Percentiles rank a stretch among this genome's conserved stretches.
phyloP scores from a whole-genome alignment of 164 flowering plant species.

The Macadamia integrifolia region DNA sequence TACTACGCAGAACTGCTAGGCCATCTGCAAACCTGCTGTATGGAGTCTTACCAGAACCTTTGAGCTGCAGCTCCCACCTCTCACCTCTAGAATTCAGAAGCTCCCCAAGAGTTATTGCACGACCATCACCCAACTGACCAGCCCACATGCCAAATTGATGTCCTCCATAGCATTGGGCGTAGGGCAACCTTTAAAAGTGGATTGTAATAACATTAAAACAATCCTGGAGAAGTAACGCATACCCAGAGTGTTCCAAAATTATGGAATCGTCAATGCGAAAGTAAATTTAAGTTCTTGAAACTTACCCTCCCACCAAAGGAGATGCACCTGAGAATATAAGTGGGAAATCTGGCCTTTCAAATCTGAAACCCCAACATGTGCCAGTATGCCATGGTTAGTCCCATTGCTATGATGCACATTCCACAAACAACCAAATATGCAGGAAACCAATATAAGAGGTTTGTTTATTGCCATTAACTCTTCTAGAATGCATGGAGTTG shows the following conservation, averaged over 20 bases:
- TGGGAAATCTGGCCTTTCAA: conserved; percentile 85
- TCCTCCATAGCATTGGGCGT: conserved; percentile 99
- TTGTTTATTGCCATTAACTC: neutral
- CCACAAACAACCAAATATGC: too few species aligned
- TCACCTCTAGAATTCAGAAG: conserved; percentile 67
- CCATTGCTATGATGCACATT: neutral
- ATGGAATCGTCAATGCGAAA: too few species aligned
- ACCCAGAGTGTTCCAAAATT: neutral
- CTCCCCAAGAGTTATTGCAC: conserved; percentile 94
- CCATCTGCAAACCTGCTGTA: conserved; percentile 99
- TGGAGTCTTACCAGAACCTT: conserved; percentile 98
- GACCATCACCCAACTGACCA: conserved; percentile 98
- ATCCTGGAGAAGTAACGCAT: neutral
- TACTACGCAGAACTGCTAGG: conserved; percentile 95
- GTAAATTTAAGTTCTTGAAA: conserved; percentile 2
- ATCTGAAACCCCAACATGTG: conserved; percentile 44
- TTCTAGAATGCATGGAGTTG: neutral
- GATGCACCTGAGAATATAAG: conserved; percentile 76
- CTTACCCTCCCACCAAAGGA: conserved; percentile 76
- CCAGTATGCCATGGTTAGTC: conserved; percentile 5
- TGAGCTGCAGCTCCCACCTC: conserved; percentile 97
- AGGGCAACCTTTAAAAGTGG: conserved; percentile 52
- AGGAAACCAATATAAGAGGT: neutral
- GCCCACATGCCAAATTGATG: conserved; percentile 99
- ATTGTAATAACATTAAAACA: neutral